Percentiles rank a stretch among this genome's conserved stretches.
Conservation (phyloP, 768 basidiomycete species). For the Boletus eberwhitei region DNA sequence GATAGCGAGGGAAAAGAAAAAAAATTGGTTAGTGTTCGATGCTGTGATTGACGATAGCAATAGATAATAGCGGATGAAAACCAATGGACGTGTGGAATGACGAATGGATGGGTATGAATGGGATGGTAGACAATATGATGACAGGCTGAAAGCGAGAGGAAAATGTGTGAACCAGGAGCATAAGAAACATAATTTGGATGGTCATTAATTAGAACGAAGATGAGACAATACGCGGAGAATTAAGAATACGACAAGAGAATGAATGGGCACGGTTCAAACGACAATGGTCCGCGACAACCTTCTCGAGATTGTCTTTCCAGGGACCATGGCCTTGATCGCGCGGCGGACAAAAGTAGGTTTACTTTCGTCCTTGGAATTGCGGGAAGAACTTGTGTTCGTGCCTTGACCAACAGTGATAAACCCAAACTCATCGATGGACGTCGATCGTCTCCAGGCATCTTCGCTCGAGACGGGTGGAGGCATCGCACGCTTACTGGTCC, state of each 20-base stretch:
- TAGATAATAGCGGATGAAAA: slow-evolving; percentile 33
- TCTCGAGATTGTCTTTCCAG: slow-evolving; percentile 54
- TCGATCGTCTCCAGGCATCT: slow-evolving; percentile 43
- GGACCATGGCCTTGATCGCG: slow-evolving; percentile 75
- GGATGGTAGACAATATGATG: slow-evolving; percentile 21
- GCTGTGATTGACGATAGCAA: slow-evolving; percentile 28
- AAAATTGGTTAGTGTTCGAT: slow-evolving; percentile 10
- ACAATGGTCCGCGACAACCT: slow-evolving; percentile 43
- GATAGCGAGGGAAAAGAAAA: not conserved
- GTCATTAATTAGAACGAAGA: slow-evolving; percentile 24
- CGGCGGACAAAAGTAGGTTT: slow-evolving; percentile 56
- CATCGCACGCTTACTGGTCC: slow-evolving; percentile 50
- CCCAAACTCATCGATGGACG: slow-evolving; percentile 67
- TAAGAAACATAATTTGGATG: slow-evolving; percentile 12
- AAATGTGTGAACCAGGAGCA: slow-evolving; percentile 6
- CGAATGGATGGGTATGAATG: slow-evolving; percentile 12
- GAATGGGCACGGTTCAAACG: slow-evolving; percentile 13
- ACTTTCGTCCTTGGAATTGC: slow-evolving; percentile 43
- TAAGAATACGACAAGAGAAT: not conserved
- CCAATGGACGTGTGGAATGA: slow-evolving; percentile 27
- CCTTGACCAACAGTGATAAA: slow-evolving; percentile 40
- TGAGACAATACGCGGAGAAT: not conserved
- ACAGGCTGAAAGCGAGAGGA: slow-evolving; percentile 19
- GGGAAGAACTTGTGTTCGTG: slow-evolving; percentile 18
- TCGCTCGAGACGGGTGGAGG: slow-evolving; percentile 72